Percentiles rank a stretch among this genome's conserved stretches.
Conservation (phyloP, 164 flowering plant species). For the Magnolia kwangsiensis region DNA sequence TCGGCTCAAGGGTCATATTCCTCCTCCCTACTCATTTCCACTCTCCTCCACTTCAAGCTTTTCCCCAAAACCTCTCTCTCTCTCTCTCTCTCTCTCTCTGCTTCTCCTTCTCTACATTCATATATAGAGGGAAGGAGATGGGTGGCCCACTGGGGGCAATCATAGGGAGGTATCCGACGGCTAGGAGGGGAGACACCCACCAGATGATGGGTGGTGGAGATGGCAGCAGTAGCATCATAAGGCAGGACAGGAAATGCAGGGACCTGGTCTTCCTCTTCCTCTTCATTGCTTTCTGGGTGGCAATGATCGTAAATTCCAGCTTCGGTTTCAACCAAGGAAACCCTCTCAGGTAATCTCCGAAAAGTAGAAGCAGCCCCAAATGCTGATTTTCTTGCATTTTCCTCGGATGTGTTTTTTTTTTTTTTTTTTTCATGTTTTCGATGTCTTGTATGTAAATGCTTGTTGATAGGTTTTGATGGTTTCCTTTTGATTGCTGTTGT, state of each 20-base stretch:
- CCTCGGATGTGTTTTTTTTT: not conserved
- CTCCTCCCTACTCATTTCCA: not conserved
- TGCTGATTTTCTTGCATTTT: not conserved
- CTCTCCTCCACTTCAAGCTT: not conserved
- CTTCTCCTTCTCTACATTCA: not conserved
- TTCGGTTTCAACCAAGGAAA: constrained; percentile 87
- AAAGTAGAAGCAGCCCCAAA: not conserved
- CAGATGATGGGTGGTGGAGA: constrained; percentile 54
- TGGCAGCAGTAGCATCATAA: constrained; percentile 57
- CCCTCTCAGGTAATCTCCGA: constrained; percentile 60
- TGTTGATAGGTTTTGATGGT: not conserved
- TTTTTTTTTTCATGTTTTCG: not conserved
- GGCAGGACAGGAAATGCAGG: constrained; percentile 88
- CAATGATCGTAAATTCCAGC: constrained; percentile 96
- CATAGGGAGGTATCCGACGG: constrained; percentile 47
- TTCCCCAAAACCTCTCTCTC: not conserved
- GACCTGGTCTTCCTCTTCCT: constrained; percentile 73
- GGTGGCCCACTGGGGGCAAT: constrained; percentile 72
- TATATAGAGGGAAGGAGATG: constrained; percentile 17
- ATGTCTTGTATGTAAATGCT: not conserved
- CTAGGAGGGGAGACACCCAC: constrained; percentile 24
- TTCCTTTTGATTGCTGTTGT: not conserved
- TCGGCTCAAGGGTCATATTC: not conserved
- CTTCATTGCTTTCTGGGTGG: constrained; percentile 90
- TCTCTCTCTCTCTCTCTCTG: constrained; percentile 6